Evolutionary conservation across 1,284 basidiomycete species (phyloP).

Genomic region (Abortiporus biennis): DNA sequence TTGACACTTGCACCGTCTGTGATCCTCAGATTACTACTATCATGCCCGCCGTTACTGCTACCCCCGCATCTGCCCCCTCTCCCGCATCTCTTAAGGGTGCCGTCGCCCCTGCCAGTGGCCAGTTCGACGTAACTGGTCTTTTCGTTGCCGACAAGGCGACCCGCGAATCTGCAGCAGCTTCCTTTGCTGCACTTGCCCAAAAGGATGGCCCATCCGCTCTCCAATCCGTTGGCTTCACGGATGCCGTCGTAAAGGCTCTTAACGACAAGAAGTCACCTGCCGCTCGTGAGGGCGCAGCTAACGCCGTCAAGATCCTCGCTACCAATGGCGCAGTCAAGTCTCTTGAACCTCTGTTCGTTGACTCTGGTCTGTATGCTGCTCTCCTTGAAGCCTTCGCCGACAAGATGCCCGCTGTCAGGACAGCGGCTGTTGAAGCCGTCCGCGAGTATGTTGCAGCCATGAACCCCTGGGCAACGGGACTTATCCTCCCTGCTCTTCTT

Average conservation of each 20-base stretch:
- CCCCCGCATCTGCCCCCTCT: conserved; percentile 38
- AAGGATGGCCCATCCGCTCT: conserved; percentile 86
- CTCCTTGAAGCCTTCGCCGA: conserved; percentile 92
- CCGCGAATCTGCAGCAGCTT: conserved; percentile 64
- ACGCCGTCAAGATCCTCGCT: conserved; percentile 67
- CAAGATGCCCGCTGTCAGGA: conserved; percentile 84
- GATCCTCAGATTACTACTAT: too few relatives aligned
- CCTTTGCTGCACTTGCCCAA: conserved; percentile 71
- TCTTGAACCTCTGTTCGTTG: conserved; percentile 87
- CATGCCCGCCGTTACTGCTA: conserved; percentile 70
- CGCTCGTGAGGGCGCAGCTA: conserved; percentile 80
- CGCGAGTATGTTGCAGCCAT: conserved; percentile 75
- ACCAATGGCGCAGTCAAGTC: conserved; percentile 78
- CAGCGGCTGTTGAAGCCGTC: conserved; percentile 83
- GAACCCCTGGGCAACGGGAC: conserved; percentile 86
- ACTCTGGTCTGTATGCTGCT: conserved; percentile 78
- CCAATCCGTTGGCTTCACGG: conserved; percentile 69
- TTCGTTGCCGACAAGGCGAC: conserved; percentile 71
- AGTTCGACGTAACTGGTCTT: conserved; percentile 60
- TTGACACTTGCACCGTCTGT: background rate
- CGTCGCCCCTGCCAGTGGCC: conserved; percentile 43
- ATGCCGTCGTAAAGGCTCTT: conserved; percentile 82
- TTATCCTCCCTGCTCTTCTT: conserved; percentile 88
- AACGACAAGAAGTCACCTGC: conserved; percentile 88
- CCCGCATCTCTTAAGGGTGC: conserved; percentile 63